Conservation (phyloP, 208 protist genomes). For the Trypanosoma rangeli region DNA sequence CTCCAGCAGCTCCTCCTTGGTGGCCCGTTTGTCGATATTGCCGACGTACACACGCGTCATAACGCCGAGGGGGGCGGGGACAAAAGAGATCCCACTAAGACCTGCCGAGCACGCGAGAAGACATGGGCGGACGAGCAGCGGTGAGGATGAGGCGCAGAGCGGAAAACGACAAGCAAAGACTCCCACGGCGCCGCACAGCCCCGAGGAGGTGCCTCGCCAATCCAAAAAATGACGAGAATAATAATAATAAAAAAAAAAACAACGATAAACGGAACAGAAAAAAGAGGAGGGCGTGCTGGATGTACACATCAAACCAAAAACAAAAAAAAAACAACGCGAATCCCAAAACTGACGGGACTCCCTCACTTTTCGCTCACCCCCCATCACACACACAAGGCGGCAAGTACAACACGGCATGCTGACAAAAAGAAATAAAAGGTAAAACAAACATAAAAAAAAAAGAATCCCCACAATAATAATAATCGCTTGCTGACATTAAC, state of each 20-base stretch:
- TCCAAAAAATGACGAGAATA: not conserved
- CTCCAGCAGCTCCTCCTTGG: conserved; percentile 31
- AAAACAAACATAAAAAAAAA: not conserved
- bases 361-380: too few species aligned
- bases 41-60: conserved; percentile 35
- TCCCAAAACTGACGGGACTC: too few species aligned
- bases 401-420: too few species aligned
- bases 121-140: not conserved
- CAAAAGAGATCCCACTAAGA: not conserved
- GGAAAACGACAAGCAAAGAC: not conserved
- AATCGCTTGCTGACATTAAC: not conserved
- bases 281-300: too few species aligned
- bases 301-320: too few species aligned
- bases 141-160: not conserved
- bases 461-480: not conserved
- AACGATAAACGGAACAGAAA: too few species aligned
- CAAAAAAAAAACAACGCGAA: too few species aligned
- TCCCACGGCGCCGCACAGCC: too few species aligned
- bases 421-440: too few species aligned
- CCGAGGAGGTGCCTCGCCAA: too few species aligned
- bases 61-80: not conserved
- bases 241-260: too few species aligned
- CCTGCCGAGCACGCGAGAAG: not conserved
- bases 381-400: too few species aligned
- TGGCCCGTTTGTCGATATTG: conserved; percentile 31